A percentile compares a stretch with the other conserved stretches of the same genome.
These are phyloP conservation scores for Aphanocladium album DNA, from an alignment of 2,329 filamentous ascomycete species.

Conservation along the genomic window DNA sequence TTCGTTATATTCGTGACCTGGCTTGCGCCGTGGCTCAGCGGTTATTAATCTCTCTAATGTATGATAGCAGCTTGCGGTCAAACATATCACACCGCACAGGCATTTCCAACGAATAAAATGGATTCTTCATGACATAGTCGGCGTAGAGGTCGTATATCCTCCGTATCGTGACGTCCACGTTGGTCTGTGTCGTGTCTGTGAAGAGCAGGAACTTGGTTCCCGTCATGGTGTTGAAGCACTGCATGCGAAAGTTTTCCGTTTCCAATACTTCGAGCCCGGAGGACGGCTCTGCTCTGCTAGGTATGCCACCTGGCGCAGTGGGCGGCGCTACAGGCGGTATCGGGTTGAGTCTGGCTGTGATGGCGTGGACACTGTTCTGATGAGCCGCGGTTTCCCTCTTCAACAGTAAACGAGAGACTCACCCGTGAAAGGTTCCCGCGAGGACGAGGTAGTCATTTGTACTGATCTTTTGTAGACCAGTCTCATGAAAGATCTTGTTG, in stretches of 20 bases:
- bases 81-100: conserved; percentile 93
- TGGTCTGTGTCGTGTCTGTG: conserved; percentile 81
- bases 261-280: conserved; percentile 90
- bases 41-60: conserved; percentile 68
- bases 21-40: conserved; percentile 30
- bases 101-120: conserved; percentile 98
- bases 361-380: conserved; percentile 58
- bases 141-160: conserved; percentile 92
- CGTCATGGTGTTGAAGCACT: conserved; percentile 92
- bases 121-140: conserved; percentile 99
- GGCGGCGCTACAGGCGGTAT: conserved; percentile 34
- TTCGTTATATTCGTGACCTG: conserved; percentile 5
- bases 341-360: conserved; percentile 60
- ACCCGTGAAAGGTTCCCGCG: conserved; percentile 96
- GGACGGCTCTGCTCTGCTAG: conserved; percentile 54
- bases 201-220: conserved; percentile 95
- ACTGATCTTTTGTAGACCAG: conserved; percentile 76
- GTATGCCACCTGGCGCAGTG: conserved; percentile 33
- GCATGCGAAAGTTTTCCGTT: conserved; percentile 88
- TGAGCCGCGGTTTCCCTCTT: conserved; percentile 13
- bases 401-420: conserved; percentile 21
- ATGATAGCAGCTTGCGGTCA: conserved; percentile 77
- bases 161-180: conserved; percentile 76
- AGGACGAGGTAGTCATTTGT: conserved; percentile 97
- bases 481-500: conserved; percentile 87